Evolutionary conservation across 495 filamentous ascomycete genomes (phyloP), one percentile per base, ranked within the genome.

Genomic region (Penicillium ochrochloron): DNA sequence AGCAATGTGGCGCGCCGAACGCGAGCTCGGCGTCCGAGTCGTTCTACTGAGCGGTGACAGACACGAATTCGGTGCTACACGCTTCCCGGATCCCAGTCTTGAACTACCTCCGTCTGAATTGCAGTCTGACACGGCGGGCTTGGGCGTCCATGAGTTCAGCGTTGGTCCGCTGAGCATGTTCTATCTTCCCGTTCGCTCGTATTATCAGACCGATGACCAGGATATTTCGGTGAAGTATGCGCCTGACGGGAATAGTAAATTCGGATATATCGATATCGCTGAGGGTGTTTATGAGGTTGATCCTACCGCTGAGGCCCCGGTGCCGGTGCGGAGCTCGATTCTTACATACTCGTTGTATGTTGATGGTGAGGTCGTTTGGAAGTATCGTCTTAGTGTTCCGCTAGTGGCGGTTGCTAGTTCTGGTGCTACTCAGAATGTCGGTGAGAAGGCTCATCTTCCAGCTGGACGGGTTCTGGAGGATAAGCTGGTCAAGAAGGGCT

Each of bases 21-120:
- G 82, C 21, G 79, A 79, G n/a, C 84, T 87, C 0, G 88, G 90
- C 6, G 78, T 90, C 19, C 92, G 93, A 31, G 87, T 99, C 25
- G 85, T 99, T 25, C 80, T 99, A 10, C 76, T 99, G 48, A 92
- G 89, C 37, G 95, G 95, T 12, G 95, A 99, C 68, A 78, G 95
- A 5, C 95, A 99, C 71, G 95, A 99, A 74, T 98, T 98, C 73
- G 95, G 90, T 29, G 93, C 94, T 1, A 97, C 94, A 0, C 86
- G 88, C 6, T 96, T 97, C 77, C 91, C 91, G 6, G 90, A 91
- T 50, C 90, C 92, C 25, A 68, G 71, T 10, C 68, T 73, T 8
- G n/a, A 57, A 6, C 71, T 76, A 2, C 53, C 64, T 4, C 51
- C 67, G 0, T 63, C 70, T 0, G 67, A 67, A 8, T 63, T 77